A percentile compares a stretch with the other conserved stretches of the same genome.
phyloP scores from a whole-genome alignment of 768 basidiomycete species.

The Agrocybe pediades region DNA sequence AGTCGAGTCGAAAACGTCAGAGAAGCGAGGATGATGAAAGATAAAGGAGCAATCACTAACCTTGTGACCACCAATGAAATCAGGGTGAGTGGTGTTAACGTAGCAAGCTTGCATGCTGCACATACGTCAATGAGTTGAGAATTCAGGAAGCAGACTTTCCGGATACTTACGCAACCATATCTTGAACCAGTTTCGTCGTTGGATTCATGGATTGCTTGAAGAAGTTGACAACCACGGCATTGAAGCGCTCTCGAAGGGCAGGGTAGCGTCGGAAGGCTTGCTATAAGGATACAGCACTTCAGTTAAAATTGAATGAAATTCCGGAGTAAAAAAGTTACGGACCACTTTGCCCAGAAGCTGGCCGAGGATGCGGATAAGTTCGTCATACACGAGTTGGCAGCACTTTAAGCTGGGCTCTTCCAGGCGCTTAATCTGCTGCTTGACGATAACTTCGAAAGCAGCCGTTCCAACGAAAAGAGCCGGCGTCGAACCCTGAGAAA shows the following conservation, averaged over 20 bases:
- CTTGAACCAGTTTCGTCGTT: slow-evolving; percentile 91
- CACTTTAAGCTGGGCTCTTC: slow-evolving; percentile 95
- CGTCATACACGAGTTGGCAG: slow-evolving; percentile 95
- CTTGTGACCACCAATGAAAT: slow-evolving; percentile 96
- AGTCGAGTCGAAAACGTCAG: slow-evolving; percentile 6
- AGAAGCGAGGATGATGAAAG: neutral
- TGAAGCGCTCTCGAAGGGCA: slow-evolving; percentile 95
- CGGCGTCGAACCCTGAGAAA: slow-evolving; percentile 86
- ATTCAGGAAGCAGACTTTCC: neutral
- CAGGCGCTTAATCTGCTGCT: slow-evolving; percentile 96
- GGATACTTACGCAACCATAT: slow-evolving; percentile 82
- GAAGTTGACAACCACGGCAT: slow-evolving; percentile 93
- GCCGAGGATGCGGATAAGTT: slow-evolving; percentile 93
- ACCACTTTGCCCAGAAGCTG: slow-evolving; percentile 92
- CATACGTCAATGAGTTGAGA: slow-evolving; percentile 3
- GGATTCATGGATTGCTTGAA: slow-evolving; percentile 94
- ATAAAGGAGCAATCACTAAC: slow-evolving; percentile 29
- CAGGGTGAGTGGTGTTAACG: slow-evolving; percentile 98
- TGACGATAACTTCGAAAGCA: slow-evolving; percentile 98
- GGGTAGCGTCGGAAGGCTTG: slow-evolving; percentile 97
- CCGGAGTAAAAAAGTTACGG: slow-evolving; percentile 28
- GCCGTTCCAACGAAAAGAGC: slow-evolving; percentile 95
- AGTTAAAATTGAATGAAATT: neutral
- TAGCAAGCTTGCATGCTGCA: slow-evolving; percentile 96
- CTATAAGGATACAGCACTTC: slow-evolving; percentile 40